Evolutionary conservation across 2,329 filamentous ascomycete genomes (phyloP).

Genomic region (Fusarium sp.): DNA sequence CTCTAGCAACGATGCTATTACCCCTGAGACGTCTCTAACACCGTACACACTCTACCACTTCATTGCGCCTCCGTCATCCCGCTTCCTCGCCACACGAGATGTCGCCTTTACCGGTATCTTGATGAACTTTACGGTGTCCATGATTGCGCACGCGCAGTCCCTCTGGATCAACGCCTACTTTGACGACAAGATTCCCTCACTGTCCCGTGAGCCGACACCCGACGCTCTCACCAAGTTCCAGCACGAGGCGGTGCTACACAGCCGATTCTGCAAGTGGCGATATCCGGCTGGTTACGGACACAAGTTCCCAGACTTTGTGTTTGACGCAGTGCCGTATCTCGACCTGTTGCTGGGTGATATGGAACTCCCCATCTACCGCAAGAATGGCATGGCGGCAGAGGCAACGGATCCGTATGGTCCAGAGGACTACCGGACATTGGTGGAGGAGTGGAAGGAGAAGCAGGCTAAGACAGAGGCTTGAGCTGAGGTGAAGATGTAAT

Average conservation of each 20-base stretch:
- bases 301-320: conserved; percentile 76
- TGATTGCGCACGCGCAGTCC: conserved; percentile 61
- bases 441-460: conserved; percentile 62
- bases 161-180: conserved; percentile 77
- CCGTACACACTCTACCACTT: conserved; percentile 59
- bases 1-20: conserved; percentile 45
- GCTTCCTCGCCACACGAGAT: conserved; percentile 51
- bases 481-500: not conserved
- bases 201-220: conserved; percentile 32
- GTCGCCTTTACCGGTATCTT: conserved; percentile 60
- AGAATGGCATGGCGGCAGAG: conserved; percentile 64
- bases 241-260: conserved; percentile 72
- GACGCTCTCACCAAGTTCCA: conserved; percentile 56
- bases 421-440: conserved; percentile 66
- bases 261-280: conserved; percentile 76
- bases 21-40: conserved; percentile 39
- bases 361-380: conserved; percentile 68
- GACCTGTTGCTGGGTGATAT: conserved; percentile 76
- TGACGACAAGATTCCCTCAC: conserved; percentile 41
- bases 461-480: not conserved
- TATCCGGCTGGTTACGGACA: conserved; percentile 75
- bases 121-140: conserved; percentile 57
- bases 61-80: conserved; percentile 56
- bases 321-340: conserved; percentile 80
- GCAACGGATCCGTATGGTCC: conserved; percentile 68